Evolutionary conservation across 129 eudicot species (phyloP).

Genomic region (Gnaphalium uliginosum): DNA sequence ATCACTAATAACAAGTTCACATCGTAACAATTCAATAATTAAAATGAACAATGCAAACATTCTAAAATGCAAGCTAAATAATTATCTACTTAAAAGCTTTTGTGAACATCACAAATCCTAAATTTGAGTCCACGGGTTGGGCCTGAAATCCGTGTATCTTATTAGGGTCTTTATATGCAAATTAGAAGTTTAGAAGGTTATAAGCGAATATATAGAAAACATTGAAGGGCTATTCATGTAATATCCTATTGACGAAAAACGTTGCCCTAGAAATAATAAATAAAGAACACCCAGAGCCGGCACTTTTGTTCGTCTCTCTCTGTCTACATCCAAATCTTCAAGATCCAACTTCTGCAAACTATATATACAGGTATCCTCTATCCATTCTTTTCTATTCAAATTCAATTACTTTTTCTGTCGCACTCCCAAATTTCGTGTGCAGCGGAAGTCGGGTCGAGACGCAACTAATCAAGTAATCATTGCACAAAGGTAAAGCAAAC

Average conservation of each 20-base stretch:
- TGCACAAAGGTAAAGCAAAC: no score
- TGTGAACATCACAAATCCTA: no score
- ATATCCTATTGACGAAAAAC: background rate
- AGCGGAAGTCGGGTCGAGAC: no score
- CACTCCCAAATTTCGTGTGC: no score
- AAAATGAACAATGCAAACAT: no score
- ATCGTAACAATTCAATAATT: no score
- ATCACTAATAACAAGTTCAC: no score
- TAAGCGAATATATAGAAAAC: background rate
- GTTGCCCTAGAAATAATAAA: constrained; percentile 7
- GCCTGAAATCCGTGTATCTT: no score
- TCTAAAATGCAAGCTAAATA: no score
- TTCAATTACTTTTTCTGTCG: background rate
- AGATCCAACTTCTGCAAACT: background rate
- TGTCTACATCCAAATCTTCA: background rate
- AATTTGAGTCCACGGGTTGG: no score
- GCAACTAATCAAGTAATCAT: no score
- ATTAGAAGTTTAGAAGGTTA: background rate
- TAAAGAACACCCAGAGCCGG: background rate
- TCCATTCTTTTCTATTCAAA: background rate
- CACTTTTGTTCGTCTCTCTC: background rate
- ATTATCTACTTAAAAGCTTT: no score
- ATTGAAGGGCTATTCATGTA: background rate
- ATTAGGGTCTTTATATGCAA: background rate
- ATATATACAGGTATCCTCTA: background rate